A percentile compares a stretch with the other conserved stretches of the same genome.
These are phyloP conservation scores for Aspergillus sparsus DNA, from an alignment of 495 filamentous ascomycete genomes.

Conservation along the genomic window DNA sequence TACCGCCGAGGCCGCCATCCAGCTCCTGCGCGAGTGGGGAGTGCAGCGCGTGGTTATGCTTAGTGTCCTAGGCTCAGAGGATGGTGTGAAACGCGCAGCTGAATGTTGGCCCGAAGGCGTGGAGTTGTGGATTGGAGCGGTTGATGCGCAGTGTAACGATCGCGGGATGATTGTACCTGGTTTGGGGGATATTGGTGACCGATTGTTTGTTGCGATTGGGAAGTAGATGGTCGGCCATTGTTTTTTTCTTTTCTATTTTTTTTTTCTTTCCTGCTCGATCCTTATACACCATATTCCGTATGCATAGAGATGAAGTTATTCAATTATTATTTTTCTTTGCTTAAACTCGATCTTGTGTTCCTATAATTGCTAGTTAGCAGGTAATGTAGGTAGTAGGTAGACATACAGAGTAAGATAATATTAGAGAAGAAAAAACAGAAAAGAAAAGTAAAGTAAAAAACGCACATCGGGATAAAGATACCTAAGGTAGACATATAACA, in stretches of 20 bases:
- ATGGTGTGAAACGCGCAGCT: slow-evolving; percentile 67
- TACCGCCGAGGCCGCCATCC: slow-evolving; percentile 85
- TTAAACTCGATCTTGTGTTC: too few species aligned
- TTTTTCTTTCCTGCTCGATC: neutral
- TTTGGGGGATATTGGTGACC: slow-evolving; percentile 87
- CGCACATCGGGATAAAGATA: too few species aligned
- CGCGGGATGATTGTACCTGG: slow-evolving; percentile 91
- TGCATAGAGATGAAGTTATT: too few species aligned
- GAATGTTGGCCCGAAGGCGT: slow-evolving; percentile 72
- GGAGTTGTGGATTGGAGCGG: slow-evolving; percentile 79
- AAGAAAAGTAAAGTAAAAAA: too few species aligned
- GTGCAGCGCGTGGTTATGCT: slow-evolving; percentile 76
- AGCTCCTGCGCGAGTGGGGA: slow-evolving; percentile 88
- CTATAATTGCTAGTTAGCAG: too few species aligned
- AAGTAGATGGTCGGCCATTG: slow-evolving; percentile 56
- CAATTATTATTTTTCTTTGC: too few species aligned
- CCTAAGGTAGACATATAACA: too few species aligned
- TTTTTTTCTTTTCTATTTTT: neutral
- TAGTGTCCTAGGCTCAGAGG: slow-evolving; percentile 68
- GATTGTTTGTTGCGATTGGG: slow-evolving; percentile 88
- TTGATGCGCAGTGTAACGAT: slow-evolving; percentile 71
- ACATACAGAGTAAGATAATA: too few species aligned
- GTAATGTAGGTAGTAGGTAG: too few species aligned
- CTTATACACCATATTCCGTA: neutral
- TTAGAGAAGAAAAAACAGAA: too few species aligned